Evolutionary conservation across 768 basidiomycete genomes (phyloP), one percentile per base, ranked within the genome.

Genomic region (Hygrocybe coccinea): DNA sequence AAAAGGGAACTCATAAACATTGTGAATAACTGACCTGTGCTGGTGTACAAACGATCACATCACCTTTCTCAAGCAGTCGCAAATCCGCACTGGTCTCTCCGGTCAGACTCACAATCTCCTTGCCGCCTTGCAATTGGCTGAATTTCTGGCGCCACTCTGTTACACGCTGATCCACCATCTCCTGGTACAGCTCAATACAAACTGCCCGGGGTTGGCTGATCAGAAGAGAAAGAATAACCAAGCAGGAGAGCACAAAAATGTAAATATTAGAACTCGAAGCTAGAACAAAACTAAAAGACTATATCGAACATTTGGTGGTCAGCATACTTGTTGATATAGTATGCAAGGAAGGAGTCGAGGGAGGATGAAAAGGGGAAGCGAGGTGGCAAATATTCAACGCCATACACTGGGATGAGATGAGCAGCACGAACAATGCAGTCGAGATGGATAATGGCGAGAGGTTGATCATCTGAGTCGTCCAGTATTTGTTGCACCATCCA

Each of bases 101-200:
- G 1, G 95, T 97, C 51, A 99, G 72, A 58, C 89, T 88, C 43
- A 95, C 85, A 56, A 98, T 87, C 74, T 93, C 89, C 74, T 98
- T 98, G 24, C 93, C 91, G 9, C 90, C 92, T 64, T 95, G 91
- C 0, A 97, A 67, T 11, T 76, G 66, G 14, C 82, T 76, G 58
- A 98, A 97, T 72, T 94, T 97, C 54, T 76, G 75, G 50, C 77
- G 77, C 97, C 97, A 99, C 67, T 98, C 95, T 29, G 76, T 73
- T 0, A 95, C 90, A 3, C 95, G 81, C 61, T 84, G 79, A 56
- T 98, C 92, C 2, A 97, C 97, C 90, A 97, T 95, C 62, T 98
- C 97, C 63, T 94, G 94, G 69, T 90, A 97, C 0, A 97, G 97
- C 69, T 95, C 92, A 50, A 98, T 86, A 67, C 95, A 97, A 2